phyloP scores from a whole-genome alignment of 352 stramenopile species.

The Phytophthora ramorum region DNA sequence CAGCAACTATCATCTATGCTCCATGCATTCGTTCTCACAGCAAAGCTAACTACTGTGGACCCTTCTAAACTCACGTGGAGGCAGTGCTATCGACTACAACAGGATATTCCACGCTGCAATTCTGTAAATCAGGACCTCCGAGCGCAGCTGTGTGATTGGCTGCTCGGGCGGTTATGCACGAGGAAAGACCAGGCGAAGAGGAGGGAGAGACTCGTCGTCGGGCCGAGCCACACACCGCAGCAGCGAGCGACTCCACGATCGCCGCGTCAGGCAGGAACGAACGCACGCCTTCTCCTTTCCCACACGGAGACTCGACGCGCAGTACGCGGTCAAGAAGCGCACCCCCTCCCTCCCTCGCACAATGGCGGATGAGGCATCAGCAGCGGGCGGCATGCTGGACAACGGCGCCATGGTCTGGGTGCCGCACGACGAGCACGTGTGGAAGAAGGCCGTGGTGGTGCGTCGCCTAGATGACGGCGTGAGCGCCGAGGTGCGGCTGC shows the following conservation, averaged over 20 bases:
- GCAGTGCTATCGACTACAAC: background rate
- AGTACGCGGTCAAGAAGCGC: conserved; percentile 14
- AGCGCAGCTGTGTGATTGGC: conserved; percentile 31
- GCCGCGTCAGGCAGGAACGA: conserved; percentile 6
- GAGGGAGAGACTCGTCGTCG: conserved; percentile 31
- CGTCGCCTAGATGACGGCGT: conserved; percentile 54
- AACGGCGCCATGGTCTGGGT: conserved; percentile 84
- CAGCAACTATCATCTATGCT: background rate
- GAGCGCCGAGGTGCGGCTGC: conserved; percentile 66
- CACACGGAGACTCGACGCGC: conserved; percentile 2
- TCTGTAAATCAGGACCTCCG: conserved; percentile 6
- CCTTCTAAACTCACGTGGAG: too few species aligned
- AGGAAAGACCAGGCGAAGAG: conserved; percentile 27
- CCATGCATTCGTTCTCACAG: background rate
- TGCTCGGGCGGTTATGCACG: conserved; percentile 21
- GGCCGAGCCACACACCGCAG: background rate
- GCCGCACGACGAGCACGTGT: conserved; percentile 75
- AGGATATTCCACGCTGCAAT: background rate
- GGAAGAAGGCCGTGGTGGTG: conserved; percentile 81
- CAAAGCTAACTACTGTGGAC: too few species aligned
- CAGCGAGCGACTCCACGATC: conserved; percentile 27
- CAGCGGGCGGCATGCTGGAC: conserved; percentile 50
- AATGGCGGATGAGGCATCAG: conserved; percentile 45
- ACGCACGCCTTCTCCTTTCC: background rate
- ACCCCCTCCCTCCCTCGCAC: background rate